phyloP scores from a whole-genome alignment of 306 rosid species.

The Elaeagnus macrophylla region DNA sequence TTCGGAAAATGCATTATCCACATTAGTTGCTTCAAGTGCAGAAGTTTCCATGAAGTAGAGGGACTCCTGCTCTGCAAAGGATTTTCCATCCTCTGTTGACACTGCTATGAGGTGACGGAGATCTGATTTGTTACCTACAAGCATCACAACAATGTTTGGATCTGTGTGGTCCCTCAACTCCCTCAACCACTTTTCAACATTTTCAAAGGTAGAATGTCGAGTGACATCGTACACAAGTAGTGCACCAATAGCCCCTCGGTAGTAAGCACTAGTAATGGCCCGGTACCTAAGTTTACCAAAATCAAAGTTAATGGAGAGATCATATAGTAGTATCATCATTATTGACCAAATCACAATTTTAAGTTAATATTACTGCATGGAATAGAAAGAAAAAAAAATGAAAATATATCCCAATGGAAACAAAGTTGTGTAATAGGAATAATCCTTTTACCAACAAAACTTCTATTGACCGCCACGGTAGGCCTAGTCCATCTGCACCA shows the following conservation, averaged over 20 bases:
- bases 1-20: slow-evolving; percentile 38
- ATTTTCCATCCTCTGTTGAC: slow-evolving; percentile 44
- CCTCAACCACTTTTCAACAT: slow-evolving; percentile 45
- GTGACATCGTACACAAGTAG: slow-evolving; percentile 51
- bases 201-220: slow-evolving; percentile 47
- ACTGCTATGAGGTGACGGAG: slow-evolving; percentile 52
- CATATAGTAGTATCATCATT: no score
- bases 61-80: slow-evolving; percentile 45
- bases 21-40: slow-evolving; percentile 48
- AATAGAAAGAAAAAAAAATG: no score
- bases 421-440: no score
- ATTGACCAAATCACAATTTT: no score
- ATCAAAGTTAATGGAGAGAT: neutral
- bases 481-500: no score
- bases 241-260: slow-evolving; percentile 57
- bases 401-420: no score
- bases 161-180: slow-evolving; percentile 57
- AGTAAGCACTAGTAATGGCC: slow-evolving; percentile 58
- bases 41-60: slow-evolving; percentile 58
- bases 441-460: no score
- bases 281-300: slow-evolving; percentile 33
- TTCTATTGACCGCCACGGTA: no score
- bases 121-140: slow-evolving; percentile 53
- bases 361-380: no score
- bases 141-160: slow-evolving; percentile 55